Conservation (phyloP, 2,329 filamentous ascomycete species). For the Dactylellina drechsleri region DNA sequence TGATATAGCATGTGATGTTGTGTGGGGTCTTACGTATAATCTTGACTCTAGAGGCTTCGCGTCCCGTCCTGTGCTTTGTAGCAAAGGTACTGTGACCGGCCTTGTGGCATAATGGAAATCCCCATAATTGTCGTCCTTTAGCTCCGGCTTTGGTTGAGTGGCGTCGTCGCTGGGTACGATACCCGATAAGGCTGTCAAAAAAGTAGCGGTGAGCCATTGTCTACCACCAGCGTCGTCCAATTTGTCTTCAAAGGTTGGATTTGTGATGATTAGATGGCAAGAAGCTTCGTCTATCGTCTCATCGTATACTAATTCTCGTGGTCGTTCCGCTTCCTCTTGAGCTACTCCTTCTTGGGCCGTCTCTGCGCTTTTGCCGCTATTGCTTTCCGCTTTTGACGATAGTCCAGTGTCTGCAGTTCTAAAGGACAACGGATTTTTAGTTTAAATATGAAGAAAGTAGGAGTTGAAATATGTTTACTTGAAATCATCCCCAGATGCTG, state of each 20-base stretch:
- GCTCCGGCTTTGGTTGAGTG: neutral
- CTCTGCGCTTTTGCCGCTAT: neutral
- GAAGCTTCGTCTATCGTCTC: slow-evolving; percentile 9
- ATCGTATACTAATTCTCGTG: slow-evolving; percentile 9
- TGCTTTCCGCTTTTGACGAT: neutral
- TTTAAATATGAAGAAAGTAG: too few species aligned
- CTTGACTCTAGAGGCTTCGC: neutral
- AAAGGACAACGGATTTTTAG: too few species aligned
- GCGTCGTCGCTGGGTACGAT: neutral
- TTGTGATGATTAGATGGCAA: slow-evolving; percentile 25
- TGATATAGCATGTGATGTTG: too few species aligned
- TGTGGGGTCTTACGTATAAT: slow-evolving; percentile 8
- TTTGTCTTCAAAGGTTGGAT: slow-evolving; percentile 23
- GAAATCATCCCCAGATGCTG: neutral
- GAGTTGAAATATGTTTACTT: slow-evolving; percentile 1
- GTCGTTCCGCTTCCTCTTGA: neutral
- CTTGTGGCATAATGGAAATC: neutral
- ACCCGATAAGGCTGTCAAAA: neutral
- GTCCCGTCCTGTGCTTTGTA: neutral
- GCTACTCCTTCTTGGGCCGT: neutral
- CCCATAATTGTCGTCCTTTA: neutral
- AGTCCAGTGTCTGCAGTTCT: neutral
- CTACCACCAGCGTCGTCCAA: neutral
- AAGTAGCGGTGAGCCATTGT: neutral
- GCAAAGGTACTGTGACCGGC: neutral